Percentiles rank a stretch among this genome's conserved stretches.
Evolutionary conservation across 306 rosid species (phyloP).

Genomic region (Acmispon strigosus): DNA sequence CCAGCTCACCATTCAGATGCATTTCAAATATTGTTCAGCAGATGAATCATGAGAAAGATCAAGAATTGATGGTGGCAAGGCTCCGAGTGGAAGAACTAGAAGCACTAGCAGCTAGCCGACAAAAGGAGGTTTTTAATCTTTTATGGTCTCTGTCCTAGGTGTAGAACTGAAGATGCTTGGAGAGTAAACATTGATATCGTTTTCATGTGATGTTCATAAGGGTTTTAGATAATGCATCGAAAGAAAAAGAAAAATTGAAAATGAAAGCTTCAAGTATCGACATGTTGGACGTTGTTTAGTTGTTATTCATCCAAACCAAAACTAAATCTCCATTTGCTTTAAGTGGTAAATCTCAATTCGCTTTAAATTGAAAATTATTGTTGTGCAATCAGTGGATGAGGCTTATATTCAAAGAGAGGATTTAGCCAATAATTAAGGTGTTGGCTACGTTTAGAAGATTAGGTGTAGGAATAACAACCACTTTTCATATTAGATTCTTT

Average conservation of each 20-base stretch:
- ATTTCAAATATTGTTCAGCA: conserved; percentile 84
- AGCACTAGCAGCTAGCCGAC: conserved; percentile 60
- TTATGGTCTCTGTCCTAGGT: not conserved
- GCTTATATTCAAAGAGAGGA: conserved; percentile 53
- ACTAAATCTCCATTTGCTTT: not conserved
- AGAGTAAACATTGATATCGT: not conserved
- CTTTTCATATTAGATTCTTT: not conserved
- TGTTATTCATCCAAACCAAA: not conserved
- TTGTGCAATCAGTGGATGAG: conserved; percentile 48
- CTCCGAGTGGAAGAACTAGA: conserved; percentile 72
- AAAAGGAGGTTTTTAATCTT: conserved; percentile 60
- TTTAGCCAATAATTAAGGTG: not conserved
- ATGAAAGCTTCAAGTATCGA: not conserved
- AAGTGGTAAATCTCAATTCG: not conserved
- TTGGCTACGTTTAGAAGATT: not conserved
- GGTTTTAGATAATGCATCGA: not conserved
- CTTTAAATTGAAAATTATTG: no score
- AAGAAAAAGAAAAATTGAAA: not conserved
- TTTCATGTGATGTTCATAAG: not conserved
- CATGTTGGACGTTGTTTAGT: not conserved
- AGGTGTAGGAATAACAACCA: not conserved
- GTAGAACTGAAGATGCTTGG: not conserved
- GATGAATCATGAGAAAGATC: conserved; percentile 86
- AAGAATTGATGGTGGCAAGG: conserved; percentile 64
- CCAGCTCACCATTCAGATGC: conserved; percentile 95